These are phyloP conservation scores for Trichoderma lentiforme DNA, from an alignment of 2,329 filamentous ascomycete species.

Conservation along the genomic window DNA sequence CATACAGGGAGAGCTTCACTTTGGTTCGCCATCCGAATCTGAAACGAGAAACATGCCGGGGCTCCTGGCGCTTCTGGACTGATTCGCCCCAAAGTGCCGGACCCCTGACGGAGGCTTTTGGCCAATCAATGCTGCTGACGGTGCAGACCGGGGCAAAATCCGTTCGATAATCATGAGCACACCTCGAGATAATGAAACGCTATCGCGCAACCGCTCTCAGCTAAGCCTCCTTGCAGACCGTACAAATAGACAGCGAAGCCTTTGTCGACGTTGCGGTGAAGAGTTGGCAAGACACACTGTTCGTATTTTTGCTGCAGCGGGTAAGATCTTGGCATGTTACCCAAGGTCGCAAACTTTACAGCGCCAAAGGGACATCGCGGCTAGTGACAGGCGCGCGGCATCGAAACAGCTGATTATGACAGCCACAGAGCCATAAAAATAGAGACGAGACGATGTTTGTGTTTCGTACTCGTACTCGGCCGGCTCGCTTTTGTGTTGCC, in stretches of 20 bases:
- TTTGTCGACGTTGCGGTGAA: background rate
- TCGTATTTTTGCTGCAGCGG: background rate
- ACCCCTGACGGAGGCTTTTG: background rate
- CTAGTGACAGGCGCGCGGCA: slow-evolving; percentile 14
- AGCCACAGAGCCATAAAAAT: background rate
- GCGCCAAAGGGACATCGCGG: background rate
- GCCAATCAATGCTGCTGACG: slow-evolving; percentile 13
- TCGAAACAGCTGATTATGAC: background rate
- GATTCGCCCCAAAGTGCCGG: background rate
- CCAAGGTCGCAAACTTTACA: background rate
- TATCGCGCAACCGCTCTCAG: background rate
- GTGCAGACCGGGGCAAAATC: background rate
- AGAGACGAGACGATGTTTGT: background rate
- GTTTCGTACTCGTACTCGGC: background rate
- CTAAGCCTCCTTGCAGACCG: background rate
- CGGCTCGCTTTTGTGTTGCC: background rate
- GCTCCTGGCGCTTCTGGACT: slow-evolving; percentile 8
- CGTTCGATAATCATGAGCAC: slow-evolving; percentile 2
- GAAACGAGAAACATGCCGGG: slow-evolving; percentile 16
- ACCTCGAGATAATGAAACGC: background rate
- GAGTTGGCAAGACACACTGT: background rate
- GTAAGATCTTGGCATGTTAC: background rate
- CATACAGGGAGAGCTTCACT: slow-evolving; percentile 13
- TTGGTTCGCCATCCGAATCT: slow-evolving; percentile 10
- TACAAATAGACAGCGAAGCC: background rate